Evolutionary conservation across 2,329 filamentous ascomycete species (phyloP).

Genomic region (Apiospora koreana): DNA sequence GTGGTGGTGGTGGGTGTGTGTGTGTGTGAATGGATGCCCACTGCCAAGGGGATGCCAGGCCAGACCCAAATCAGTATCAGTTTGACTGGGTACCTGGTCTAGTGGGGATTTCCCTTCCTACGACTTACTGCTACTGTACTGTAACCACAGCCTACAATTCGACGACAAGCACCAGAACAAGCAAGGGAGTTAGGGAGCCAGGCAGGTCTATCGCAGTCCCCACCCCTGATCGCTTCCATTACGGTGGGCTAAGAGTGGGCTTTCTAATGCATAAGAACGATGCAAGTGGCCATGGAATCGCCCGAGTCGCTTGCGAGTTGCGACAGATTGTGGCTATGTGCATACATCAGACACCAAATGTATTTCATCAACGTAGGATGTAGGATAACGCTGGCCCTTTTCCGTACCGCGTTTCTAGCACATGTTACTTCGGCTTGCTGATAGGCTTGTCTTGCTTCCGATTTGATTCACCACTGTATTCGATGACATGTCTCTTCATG

Average conservation of each 20-base stretch:
- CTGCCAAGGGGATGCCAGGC: not conserved
- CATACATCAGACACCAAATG: constrained; percentile 3
- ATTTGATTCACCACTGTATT: constrained; percentile 1
- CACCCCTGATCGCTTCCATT: constrained; percentile 7
- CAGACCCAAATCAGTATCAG: constrained; percentile 10
- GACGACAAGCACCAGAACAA: too few species aligned
- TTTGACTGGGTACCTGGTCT: constrained; percentile 7
- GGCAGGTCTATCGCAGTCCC: constrained; percentile 3
- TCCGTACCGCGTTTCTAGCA: not conserved
- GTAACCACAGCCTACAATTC: too few species aligned
- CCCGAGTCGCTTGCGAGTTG: not conserved
- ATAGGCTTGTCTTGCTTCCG: not conserved
- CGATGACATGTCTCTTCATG: not conserved
- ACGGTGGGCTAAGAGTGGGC: constrained; percentile 3
- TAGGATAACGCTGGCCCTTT: not conserved
- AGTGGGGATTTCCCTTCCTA: not conserved
- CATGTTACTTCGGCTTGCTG: not conserved
- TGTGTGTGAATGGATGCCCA: not conserved
- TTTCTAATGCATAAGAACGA: constrained; percentile 1
- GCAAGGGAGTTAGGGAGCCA: not conserved
- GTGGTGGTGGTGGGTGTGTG: too few species aligned
- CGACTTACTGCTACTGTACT: not conserved
- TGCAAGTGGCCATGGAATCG: not conserved
- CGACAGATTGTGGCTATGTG: not conserved
- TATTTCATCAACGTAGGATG: not conserved